phyloP scores from a whole-genome alignment of 495 filamentous ascomycete species.

The Penicillium manginii region DNA sequence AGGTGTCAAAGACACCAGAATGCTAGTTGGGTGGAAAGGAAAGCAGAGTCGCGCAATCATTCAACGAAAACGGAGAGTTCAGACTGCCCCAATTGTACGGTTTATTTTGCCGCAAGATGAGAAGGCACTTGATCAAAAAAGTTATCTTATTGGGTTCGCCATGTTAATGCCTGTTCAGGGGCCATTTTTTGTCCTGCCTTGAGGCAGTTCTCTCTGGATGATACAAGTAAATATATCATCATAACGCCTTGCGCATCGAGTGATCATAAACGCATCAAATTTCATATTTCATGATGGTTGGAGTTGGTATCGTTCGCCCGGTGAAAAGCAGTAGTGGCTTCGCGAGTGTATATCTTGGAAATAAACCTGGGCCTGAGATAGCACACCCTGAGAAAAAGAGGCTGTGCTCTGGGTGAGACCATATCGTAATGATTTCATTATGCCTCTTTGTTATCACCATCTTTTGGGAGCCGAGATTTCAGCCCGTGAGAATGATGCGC shows the following conservation, averaged over 20 bases:
- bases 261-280: neutral
- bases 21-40: neutral
- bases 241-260: neutral
- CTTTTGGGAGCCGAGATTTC: constrained; percentile 63
- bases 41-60: constrained; percentile 5
- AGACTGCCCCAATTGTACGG: neutral
- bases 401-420: neutral
- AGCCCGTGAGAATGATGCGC: constrained; percentile 65
- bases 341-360: no score
- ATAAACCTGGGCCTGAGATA: neutral
- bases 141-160: neutral
- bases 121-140: neutral
- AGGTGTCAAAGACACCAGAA: constrained; percentile 19
- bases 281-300: neutral
- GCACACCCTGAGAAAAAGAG: neutral
- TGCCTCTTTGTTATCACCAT: constrained; percentile 41
- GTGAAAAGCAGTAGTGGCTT: no score
- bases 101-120: neutral
- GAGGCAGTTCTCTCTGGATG: neutral
- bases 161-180: neutral
- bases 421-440: neutral
- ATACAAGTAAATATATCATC: neutral
- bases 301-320: neutral
- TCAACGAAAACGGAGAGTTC: neutral
- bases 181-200: neutral